These are phyloP conservation scores for Colletotrichum lentis DNA, from an alignment of 2,329 filamentous ascomycete species.

Conservation along the genomic window DNA sequence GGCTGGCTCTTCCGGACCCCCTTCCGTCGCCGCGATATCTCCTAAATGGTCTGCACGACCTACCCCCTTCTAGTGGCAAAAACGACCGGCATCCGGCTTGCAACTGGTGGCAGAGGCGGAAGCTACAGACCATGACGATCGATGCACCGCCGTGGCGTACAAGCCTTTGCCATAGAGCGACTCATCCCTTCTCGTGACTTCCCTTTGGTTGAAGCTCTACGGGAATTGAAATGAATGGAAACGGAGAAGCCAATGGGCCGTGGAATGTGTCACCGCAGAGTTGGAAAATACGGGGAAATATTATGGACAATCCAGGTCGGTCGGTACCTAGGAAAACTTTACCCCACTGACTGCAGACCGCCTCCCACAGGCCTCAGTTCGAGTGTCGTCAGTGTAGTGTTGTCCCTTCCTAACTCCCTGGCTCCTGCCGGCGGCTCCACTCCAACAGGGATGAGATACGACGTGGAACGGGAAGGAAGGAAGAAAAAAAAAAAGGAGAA, in stretches of 20 bases:
- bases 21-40: background rate
- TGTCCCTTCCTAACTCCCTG: constrained; percentile 17
- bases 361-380: background rate
- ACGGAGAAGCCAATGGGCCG: background rate
- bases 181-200: background rate
- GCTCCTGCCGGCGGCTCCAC: background rate
- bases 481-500: background rate
- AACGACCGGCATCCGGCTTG: background rate
- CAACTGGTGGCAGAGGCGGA: background rate
- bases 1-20: background rate
- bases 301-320: background rate
- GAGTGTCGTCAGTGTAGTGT: background rate
- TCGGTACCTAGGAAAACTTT: background rate
- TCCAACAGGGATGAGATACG: constrained; percentile 4
- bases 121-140: background rate
- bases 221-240: background rate
- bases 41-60: background rate
- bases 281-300: constrained; percentile 28
- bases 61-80: background rate
- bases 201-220: constrained; percentile 1
- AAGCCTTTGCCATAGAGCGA: background rate
- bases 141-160: background rate
- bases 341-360: background rate
- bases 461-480: constrained; percentile 10
- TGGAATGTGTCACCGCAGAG: constrained; percentile 19